These are phyloP conservation scores for Rhododendron ferrugineum DNA, from an alignment of 148 eudicot species.

Conservation along the genomic window DNA sequence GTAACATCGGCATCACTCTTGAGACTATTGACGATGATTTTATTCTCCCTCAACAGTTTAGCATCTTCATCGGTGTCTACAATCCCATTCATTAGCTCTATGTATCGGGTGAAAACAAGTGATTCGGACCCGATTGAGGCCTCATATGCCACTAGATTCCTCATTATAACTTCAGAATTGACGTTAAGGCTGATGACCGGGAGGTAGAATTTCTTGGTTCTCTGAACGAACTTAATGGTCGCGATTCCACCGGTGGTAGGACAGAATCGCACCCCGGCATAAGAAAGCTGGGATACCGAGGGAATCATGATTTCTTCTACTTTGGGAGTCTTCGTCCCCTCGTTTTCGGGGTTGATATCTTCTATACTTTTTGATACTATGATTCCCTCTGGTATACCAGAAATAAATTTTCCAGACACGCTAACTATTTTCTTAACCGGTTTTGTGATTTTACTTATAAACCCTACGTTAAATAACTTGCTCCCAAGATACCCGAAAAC, in stretches of 20 bases:
- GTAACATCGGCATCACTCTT: constrained; percentile 29
- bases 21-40: constrained; percentile 19
- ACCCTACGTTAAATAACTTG: background rate
- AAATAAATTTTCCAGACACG: constrained; percentile 11
- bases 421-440: constrained; percentile 1
- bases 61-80: constrained; percentile 37
- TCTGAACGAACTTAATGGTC: background rate
- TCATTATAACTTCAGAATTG: constrained; percentile 11
- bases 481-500: background rate
- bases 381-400: constrained; percentile 9
- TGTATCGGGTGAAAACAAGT: constrained; percentile 28
- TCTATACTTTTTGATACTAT: constrained; percentile 2
- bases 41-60: constrained; percentile 19
- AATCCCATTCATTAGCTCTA: constrained; percentile 51
- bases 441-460: background rate
- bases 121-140: constrained; percentile 20
- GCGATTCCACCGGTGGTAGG: constrained; percentile 10
- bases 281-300: constrained; percentile 22
- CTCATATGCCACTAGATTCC: constrained; percentile 34
- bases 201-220: background rate
- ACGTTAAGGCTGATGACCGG: constrained; percentile 3
- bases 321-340: background rate
- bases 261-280: constrained; percentile 23
- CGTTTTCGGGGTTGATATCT: background rate
- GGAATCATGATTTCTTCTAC: constrained; percentile 49